phyloP scores from a whole-genome alignment of 2,329 filamentous ascomycete genomes.

The Aureobasidium sp. region DNA sequence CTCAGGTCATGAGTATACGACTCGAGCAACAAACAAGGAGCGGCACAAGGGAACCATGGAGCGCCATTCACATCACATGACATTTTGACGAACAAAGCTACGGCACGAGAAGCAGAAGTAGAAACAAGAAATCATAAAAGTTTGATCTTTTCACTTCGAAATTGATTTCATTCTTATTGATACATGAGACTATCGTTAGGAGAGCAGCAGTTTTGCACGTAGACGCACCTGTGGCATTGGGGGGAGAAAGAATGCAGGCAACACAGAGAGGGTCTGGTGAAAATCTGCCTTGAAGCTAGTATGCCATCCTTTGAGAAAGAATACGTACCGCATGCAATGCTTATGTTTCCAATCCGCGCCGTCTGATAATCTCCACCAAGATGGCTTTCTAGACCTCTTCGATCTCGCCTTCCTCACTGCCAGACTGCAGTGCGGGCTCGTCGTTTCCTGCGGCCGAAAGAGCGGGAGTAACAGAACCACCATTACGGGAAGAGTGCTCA shows the following conservation, averaged over 20 bases:
- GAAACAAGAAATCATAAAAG: conserved; percentile 5
- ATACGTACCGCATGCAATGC: conserved; percentile 8
- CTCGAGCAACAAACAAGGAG: background rate
- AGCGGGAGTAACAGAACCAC: conserved; percentile 49
- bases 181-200: conserved; percentile 6
- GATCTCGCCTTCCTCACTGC: conserved; percentile 96
- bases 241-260: background rate
- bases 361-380: background rate
- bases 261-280: background rate
- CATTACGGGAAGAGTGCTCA: conserved; percentile 49
- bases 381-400: conserved; percentile 53
- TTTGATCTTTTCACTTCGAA: conserved; percentile 5
- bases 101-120: background rate
- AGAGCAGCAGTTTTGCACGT: background rate
- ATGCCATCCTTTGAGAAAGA: conserved; percentile 8
- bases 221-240: conserved; percentile 1
- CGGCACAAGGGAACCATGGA: conserved; percentile 3
- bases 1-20: background rate
- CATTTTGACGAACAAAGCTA: conserved; percentile 3
- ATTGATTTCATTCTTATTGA: background rate
- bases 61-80: conserved; percentile 1
- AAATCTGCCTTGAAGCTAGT: conserved; percentile 7
- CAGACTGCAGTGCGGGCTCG: conserved; percentile 63
- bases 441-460: conserved; percentile 24
- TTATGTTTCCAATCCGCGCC: background rate